Evolutionary conservation across 2,329 filamentous ascomycete genomes (phyloP).

Genomic region (Arthrinium phaeospermum): DNA sequence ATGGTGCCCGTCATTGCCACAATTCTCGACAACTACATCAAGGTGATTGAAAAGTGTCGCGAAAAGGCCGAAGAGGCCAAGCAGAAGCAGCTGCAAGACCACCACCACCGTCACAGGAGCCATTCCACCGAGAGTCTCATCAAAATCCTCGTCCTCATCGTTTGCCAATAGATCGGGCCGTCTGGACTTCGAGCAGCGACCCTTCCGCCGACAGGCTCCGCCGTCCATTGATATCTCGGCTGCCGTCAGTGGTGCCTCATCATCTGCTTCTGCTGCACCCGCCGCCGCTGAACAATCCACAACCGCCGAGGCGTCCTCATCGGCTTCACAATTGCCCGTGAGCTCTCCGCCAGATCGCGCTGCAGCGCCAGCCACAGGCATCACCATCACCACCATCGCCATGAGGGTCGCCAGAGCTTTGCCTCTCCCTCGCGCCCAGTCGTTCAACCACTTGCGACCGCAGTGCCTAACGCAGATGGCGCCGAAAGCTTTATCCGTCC

Average conservation of each 20-base stretch:
- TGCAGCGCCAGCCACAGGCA: conserved; percentile 59
- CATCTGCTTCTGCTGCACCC: conserved; percentile 47
- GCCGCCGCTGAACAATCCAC: conserved; percentile 43
- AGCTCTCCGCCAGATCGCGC: conserved; percentile 72
- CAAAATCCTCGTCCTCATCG: conserved; percentile 55
- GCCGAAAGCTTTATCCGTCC: conserved; percentile 79
- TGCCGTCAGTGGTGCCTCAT: conserved; percentile 46
- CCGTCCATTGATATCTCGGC: conserved; percentile 81
- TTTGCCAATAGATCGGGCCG: conserved; percentile 60
- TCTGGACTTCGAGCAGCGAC: conserved; percentile 63
- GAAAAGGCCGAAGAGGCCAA: conserved; percentile 87
- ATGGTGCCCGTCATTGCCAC: conserved; percentile 99
- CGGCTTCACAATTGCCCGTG: conserved; percentile 65
- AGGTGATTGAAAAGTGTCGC: conserved; percentile 89
- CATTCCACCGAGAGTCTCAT: conserved; percentile 55
- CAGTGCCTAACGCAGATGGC: conserved; percentile 70
- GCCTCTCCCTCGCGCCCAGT: conserved; percentile 56
- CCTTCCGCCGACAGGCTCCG: conserved; percentile 77
- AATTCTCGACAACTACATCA: conserved; percentile 97
- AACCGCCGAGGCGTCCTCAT: conserved; percentile 61
- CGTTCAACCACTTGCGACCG: conserved; percentile 71
- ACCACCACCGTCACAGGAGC: conserved; percentile 55
- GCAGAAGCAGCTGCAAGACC: conserved; percentile 66
- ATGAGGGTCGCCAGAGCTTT: conserved; percentile 56
- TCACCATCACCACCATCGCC: conserved; percentile 53